Conservation (phyloP, 441 rosid species). For the Breynia disticha region DNA sequence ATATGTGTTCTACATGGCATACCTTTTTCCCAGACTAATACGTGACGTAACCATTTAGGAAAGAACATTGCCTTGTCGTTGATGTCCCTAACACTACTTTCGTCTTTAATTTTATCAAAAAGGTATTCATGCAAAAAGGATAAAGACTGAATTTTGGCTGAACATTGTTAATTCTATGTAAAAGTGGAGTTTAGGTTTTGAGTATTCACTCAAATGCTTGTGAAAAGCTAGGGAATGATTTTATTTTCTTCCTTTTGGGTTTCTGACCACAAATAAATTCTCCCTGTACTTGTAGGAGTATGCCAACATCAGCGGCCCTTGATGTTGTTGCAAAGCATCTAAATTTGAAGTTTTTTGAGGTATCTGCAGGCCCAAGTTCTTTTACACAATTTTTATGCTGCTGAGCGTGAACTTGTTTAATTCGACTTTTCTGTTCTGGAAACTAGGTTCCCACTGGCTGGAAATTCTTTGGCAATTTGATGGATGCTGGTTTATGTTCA, state of each 20-base stretch:
- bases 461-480: slow-evolving; percentile 97
- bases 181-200: no score
- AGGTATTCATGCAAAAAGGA: no score
- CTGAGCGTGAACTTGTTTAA: slow-evolving; percentile 2
- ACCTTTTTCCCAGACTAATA: not conserved
- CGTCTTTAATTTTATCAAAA: no score
- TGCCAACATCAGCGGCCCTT: slow-evolving; percentile 98
- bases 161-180: no score
- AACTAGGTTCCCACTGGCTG: slow-evolving; percentile 93
- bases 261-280: no score
- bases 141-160: no score
- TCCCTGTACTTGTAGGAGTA: slow-evolving; percentile 58
- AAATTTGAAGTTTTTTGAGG: slow-evolving; percentile 94
- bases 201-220: no score
- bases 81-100: no score
- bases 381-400: slow-evolving; percentile 10
- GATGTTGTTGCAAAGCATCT: slow-evolving; percentile 86
- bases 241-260: no score
- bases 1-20: not conserved
- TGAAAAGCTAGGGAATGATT: no score
- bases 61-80: no score
- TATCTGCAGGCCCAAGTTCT: slow-evolving; percentile 15
- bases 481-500: slow-evolving; percentile 96
- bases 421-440: slow-evolving; percentile 3
- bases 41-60: no score